A percentile compares a stretch with the other conserved stretches of the same genome.
Conservation (phyloP, 345 rosid genomes). For the Hevea brasiliensis region DNA sequence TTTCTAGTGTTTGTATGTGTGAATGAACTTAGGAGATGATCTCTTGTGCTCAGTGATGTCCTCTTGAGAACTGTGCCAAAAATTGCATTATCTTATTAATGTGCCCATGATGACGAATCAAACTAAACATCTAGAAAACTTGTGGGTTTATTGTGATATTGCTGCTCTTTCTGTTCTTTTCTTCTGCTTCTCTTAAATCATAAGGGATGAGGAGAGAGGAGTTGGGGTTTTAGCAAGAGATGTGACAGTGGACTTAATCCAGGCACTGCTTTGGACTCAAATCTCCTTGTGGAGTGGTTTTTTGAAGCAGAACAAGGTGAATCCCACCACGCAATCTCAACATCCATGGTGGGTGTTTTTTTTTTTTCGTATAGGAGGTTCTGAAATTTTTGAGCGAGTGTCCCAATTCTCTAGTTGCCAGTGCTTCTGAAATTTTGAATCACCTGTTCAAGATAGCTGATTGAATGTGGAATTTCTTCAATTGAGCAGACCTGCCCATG, state of each 20-base stretch:
- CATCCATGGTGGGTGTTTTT: not conserved
- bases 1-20: conserved; percentile 20
- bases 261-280: not conserved
- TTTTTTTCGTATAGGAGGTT: not conserved
- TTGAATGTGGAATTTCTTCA: not conserved
- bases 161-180: not conserved
- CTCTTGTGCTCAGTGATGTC: conserved; percentile 11
- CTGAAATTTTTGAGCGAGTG: not conserved
- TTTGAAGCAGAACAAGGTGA: not conserved
- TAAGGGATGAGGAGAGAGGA: not conserved
- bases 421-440: not conserved
- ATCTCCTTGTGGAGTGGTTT: not conserved
- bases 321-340: not conserved
- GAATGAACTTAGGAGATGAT: conserved; percentile 21
- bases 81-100: conserved; percentile 4
- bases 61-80: conserved; percentile 12
- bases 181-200: not conserved
- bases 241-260: not conserved
- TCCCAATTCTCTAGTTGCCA: too few relatives aligned
- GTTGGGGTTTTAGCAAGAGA: not conserved
- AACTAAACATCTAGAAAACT: conserved; percentile 8
- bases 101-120: not conserved
- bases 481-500: not conserved
- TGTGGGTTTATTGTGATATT: conserved; percentile 9
- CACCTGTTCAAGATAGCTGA: not conserved